Percentiles rank a stretch among this genome's conserved stretches.
These are phyloP conservation scores for Pseudozyma flocculosa DNA, from an alignment of 1,284 basidiomycete species.

Conservation along the genomic window DNA sequence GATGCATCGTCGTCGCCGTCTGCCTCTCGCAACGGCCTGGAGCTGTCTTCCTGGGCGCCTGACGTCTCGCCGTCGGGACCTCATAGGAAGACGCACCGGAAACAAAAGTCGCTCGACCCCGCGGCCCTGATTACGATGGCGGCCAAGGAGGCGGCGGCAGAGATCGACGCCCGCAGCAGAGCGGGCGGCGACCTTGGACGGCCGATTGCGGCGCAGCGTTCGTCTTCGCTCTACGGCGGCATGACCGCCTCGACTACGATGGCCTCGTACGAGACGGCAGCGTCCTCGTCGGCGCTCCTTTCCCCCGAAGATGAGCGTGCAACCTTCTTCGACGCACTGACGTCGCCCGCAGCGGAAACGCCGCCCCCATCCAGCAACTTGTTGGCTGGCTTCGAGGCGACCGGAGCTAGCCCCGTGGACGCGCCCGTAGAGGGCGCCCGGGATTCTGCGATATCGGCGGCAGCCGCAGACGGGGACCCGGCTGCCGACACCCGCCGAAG, in stretches of 20 bases:
- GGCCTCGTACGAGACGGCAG: background rate
- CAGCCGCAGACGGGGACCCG: too few relatives aligned
- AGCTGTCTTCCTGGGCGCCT: too few relatives aligned
- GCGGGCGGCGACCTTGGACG: too few relatives aligned
- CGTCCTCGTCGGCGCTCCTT: background rate
- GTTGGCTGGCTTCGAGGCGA: background rate
- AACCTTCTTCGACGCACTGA: slow-evolving; percentile 20
- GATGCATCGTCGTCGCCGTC: too few relatives aligned
- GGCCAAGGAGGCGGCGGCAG: slow-evolving; percentile 10
- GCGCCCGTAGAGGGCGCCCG: too few relatives aligned
- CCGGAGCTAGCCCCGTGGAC: too few relatives aligned
- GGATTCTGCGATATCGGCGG: too few relatives aligned
- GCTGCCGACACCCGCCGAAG: too few relatives aligned
- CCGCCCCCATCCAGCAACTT: background rate
- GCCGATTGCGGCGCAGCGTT: too few relatives aligned
- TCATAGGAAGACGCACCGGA: slow-evolving; percentile 10
- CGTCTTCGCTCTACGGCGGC: background rate
- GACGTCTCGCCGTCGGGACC: too few relatives aligned
- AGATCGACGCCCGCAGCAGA: slow-evolving; percentile 9
- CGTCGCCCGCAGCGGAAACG: slow-evolving; percentile 10
- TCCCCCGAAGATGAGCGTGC: slow-evolving; percentile 17
- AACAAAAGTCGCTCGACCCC: slow-evolving; percentile 20
- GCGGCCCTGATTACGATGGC: slow-evolving; percentile 17
- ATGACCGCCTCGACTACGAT: background rate
- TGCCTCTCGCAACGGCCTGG: too few relatives aligned